phyloP scores from a whole-genome alignment of 106 monocot species.

The Vanilla planifolia region DNA sequence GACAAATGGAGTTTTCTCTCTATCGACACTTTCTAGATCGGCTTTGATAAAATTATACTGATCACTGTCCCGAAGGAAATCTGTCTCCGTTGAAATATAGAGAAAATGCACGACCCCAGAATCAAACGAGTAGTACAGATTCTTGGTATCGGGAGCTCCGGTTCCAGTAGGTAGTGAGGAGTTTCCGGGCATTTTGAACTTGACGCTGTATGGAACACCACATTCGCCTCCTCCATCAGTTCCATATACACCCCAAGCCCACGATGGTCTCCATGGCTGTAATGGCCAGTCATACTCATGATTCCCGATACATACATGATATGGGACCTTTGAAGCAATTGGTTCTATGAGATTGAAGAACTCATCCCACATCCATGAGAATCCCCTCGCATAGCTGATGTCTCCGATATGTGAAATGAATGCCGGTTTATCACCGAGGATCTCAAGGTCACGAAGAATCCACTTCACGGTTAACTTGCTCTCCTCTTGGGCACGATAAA shows the following conservation, averaged over 20 bases:
- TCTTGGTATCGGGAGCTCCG: conserved; percentile 58
- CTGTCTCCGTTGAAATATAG: conserved; percentile 91
- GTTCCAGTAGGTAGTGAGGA: conserved; percentile 78
- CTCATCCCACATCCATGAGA: conserved; percentile 93
- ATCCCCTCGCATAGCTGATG: conserved; percentile 93
- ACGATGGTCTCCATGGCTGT: conserved; percentile 90
- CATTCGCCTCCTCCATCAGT: conserved; percentile 97
- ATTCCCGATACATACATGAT: conserved; percentile 94
- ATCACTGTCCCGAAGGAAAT: conserved; percentile 75
- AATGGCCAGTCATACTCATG: conserved; percentile 97
- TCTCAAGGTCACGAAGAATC: conserved; percentile 82
- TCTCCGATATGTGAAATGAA: conserved; percentile 98
- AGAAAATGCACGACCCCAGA: conserved; percentile 84
- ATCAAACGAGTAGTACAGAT: conserved; percentile 86
- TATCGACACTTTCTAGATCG: conserved; percentile 66
- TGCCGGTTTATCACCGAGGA: conserved; percentile 64
- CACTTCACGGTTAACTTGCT: conserved; percentile 76
- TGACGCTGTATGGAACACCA: conserved; percentile 91
- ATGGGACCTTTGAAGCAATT: conserved; percentile 64
- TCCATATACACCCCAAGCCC: conserved; percentile 56
- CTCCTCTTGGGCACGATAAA: conserved; percentile 74
- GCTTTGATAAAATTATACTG: conserved; percentile 83
- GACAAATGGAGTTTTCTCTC: conserved; percentile 75
- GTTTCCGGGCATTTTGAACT: conserved; percentile 94
- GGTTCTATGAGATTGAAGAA: conserved; percentile 96